Conservation (phyloP, 345 rosid genomes). For the Pelargonium nanum region DNA sequence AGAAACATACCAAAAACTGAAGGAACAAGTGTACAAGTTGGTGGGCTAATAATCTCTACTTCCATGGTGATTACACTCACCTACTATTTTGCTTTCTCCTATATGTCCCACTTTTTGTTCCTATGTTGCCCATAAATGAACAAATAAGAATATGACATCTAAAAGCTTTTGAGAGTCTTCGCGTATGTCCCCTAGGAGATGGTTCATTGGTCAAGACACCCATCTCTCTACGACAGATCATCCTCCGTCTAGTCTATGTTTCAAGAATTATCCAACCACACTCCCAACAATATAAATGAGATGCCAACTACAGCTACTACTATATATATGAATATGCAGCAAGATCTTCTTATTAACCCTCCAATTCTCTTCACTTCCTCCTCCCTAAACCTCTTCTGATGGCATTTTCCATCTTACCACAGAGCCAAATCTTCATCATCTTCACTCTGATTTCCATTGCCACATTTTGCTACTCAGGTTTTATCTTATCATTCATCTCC, state of each 20-base stretch:
- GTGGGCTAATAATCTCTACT: background rate
- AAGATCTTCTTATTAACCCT: background rate
- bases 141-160: too few relatives aligned
- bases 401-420: background rate
- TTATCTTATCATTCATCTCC: background rate
- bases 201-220: too few relatives aligned
- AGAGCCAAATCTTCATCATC: background rate
- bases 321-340: conserved; percentile 8
- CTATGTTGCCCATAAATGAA: too few relatives aligned
- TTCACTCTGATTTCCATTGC: conserved; percentile 6
- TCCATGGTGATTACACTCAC: background rate
- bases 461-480: conserved; percentile 15
- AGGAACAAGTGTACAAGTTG: background rate
- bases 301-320: background rate
- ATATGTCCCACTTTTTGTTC: too few relatives aligned
- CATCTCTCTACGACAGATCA: too few relatives aligned
- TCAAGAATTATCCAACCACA: too few relatives aligned
- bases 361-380: background rate
- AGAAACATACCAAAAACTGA: too few relatives aligned
- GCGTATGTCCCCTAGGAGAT: too few relatives aligned
- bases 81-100: background rate
- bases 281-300: background rate
- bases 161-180: too few relatives aligned
- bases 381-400: background rate
- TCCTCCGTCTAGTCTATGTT: too few relatives aligned